A percentile compares a stretch with the other conserved stretches of the same genome.
These are phyloP conservation scores for Clohesyomyces aquaticus DNA, from an alignment of 495 filamentous ascomycete species.

Conservation along the genomic window DNA sequence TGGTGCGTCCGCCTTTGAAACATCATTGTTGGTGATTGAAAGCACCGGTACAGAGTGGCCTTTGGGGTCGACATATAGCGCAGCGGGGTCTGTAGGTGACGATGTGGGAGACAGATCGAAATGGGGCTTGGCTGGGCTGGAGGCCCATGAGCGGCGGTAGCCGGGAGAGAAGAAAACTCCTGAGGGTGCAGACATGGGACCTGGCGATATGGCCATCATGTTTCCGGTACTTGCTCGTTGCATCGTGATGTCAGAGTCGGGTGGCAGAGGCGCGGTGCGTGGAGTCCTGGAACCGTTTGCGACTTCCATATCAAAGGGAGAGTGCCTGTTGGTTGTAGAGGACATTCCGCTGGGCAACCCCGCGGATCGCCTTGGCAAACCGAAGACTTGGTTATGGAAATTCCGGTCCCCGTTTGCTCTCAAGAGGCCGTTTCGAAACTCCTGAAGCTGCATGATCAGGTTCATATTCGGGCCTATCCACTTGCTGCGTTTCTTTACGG, in stretches of 20 bases:
- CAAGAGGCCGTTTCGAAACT: slow-evolving; percentile 75
- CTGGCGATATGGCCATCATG: slow-evolving; percentile 37
- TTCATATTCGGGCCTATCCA: slow-evolving; percentile 99
- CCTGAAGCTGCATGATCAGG: slow-evolving; percentile 93
- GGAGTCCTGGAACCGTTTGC: slow-evolving; percentile 32
- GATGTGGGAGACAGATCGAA: slow-evolving; percentile 34
- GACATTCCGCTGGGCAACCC: slow-evolving; percentile 33
- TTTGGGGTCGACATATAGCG: slow-evolving; percentile 38
- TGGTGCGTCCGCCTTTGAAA: neutral
- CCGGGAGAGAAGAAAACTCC: slow-evolving; percentile 31
- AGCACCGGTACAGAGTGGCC: slow-evolving; percentile 39
- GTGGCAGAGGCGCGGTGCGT: slow-evolving; percentile 39
- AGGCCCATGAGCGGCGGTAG: slow-evolving; percentile 40
- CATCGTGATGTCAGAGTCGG: slow-evolving; percentile 34
- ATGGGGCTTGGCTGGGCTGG: slow-evolving; percentile 35
- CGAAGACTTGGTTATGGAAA: slow-evolving; percentile 31
- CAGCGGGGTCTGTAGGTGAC: slow-evolving; percentile 7
- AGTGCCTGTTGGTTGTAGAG: slow-evolving; percentile 19
- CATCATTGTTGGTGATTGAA: slow-evolving; percentile 30
- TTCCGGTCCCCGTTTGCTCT: slow-evolving; percentile 43
- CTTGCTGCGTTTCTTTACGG: slow-evolving; percentile 83
- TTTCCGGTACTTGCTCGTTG: slow-evolving; percentile 44
- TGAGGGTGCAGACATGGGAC: slow-evolving; percentile 36
- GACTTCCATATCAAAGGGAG: slow-evolving; percentile 34
- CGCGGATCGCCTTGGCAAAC: slow-evolving; percentile 30